phyloP scores from a whole-genome alignment of 306 rosid species.

The Inga leiocalycina region DNA sequence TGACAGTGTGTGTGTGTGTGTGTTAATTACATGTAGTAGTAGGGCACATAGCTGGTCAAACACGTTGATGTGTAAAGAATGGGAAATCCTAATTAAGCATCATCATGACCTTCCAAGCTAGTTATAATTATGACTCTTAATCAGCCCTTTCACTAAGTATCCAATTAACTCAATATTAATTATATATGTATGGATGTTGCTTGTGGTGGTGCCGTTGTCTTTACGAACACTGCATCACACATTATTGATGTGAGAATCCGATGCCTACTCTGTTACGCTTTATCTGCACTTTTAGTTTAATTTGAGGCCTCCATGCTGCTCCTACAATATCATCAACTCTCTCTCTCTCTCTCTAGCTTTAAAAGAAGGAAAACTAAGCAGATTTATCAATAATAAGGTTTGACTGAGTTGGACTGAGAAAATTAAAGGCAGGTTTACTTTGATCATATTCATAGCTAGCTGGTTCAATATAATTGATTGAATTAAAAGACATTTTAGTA shows the following conservation, averaged over 20 bases:
- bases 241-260: conserved; percentile 40
- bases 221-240: conserved; percentile 61
- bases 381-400: neutral
- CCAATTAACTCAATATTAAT: neutral
- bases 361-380: neutral
- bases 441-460: neutral
- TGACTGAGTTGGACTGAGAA: neutral
- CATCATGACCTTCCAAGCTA: neutral
- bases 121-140: neutral
- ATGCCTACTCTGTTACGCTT: conserved; percentile 10
- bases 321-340: neutral
- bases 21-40: neutral
- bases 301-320: neutral
- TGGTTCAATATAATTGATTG: neutral
- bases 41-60: conserved; percentile 61
- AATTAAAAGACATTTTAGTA: neutral
- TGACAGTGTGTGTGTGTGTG: neutral
- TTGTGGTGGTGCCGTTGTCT: conserved; percentile 64
- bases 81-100: neutral
- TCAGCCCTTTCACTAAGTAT: neutral
- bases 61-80: conserved; percentile 55
- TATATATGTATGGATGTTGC: neutral
- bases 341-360: neutral
- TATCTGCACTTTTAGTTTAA: neutral
- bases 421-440: neutral